Conservation (phyloP, 352 stramenopile species). For the Phytophthora sojae region DNA sequence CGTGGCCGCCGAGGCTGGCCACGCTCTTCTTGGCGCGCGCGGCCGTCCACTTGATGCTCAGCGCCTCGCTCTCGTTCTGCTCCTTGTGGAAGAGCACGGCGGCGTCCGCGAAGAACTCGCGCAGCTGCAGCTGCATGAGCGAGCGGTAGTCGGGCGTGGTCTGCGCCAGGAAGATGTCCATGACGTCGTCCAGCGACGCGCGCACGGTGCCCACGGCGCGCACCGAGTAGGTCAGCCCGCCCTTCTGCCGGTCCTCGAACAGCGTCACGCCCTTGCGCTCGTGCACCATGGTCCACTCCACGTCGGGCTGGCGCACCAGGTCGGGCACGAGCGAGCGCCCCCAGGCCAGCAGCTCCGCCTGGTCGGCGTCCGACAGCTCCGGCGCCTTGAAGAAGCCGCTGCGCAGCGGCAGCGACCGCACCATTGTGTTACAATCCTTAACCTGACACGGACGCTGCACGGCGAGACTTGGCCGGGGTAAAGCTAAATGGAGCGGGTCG, state of each 20-base stretch:
- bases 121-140: constrained; percentile 79
- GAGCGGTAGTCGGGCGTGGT: constrained; percentile 70
- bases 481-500: too few relatives aligned
- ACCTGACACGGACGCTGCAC: too few relatives aligned
- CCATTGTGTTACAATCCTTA: constrained; percentile 43
- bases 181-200: constrained; percentile 75
- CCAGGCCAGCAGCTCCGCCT: constrained; percentile 78
- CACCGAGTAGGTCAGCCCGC: constrained; percentile 84
- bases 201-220: constrained; percentile 62
- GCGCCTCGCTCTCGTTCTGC: constrained; percentile 77
- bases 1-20: constrained; percentile 50
- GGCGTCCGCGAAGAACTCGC: constrained; percentile 75
- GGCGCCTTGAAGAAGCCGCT: constrained; percentile 80
- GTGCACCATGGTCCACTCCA: constrained; percentile 79
- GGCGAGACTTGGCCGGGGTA: too few relatives aligned
- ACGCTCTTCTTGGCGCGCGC: constrained; percentile 73
- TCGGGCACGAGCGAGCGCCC: constrained; percentile 75
- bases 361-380: constrained; percentile 66
- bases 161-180: constrained; percentile 77
- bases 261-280: constrained; percentile 80
- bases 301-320: constrained; percentile 67
- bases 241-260: constrained; percentile 83
- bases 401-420: constrained; percentile 79
- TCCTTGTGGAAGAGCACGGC: constrained; percentile 80
- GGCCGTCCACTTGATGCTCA: constrained; percentile 86